A percentile compares a stretch with the other conserved stretches of the same genome.
Evolutionary conservation across 2,329 filamentous ascomycete genomes (phyloP).

Genomic region (Zymoseptoria ardabiliae): DNA sequence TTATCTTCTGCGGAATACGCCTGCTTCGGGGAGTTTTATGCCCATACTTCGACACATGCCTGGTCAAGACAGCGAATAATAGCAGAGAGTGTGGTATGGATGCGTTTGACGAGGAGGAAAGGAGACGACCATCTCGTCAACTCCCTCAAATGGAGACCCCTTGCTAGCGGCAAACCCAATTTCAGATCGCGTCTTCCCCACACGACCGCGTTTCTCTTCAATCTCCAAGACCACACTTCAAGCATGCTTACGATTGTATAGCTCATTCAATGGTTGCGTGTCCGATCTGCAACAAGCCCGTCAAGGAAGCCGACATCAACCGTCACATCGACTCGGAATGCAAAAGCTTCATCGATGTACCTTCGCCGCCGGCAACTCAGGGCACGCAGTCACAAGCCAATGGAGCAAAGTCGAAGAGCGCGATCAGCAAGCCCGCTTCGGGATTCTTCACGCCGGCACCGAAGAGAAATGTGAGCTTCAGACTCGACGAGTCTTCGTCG

Average conservation of each 20-base stretch:
- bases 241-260: neutral
- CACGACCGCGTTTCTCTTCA: neutral
- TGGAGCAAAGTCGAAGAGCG: constrained; percentile 10
- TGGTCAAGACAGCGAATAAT: neutral
- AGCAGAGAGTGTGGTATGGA: neutral
- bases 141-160: neutral
- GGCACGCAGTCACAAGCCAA: constrained; percentile 21
- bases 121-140: neutral
- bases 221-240: neutral
- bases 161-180: constrained; percentile 1
- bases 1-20: too few relatives aligned
- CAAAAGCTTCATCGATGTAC: constrained; percentile 55
- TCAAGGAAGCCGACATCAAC: constrained; percentile 69
- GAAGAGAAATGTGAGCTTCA: constrained; percentile 32
- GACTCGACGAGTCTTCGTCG: constrained; percentile 21
- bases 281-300: constrained; percentile 29
- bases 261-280: constrained; percentile 26
- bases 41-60: neutral
- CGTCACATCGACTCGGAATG: constrained; percentile 83
- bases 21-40: too few relatives aligned
- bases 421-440: constrained; percentile 36
- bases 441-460: constrained; percentile 51
- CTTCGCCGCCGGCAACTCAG: constrained; percentile 31
- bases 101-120: neutral
- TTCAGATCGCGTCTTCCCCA: constrained; percentile 1